phyloP scores from a whole-genome alignment of 208 protist genomes.

The Wallacemonas sp. region DNA sequence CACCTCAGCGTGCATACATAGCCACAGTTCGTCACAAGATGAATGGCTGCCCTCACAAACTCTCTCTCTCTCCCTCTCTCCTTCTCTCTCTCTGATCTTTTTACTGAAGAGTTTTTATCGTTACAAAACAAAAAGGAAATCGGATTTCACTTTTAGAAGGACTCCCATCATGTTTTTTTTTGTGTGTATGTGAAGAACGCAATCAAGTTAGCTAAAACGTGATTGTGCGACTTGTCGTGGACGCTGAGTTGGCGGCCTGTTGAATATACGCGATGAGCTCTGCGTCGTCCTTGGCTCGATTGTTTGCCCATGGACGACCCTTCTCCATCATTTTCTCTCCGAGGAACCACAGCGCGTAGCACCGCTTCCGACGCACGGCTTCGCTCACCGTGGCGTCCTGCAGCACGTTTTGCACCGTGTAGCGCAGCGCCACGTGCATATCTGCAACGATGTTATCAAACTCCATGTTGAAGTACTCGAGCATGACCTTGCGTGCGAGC shows the following conservation, averaged over 20 bases:
- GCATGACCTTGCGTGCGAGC: constrained; percentile 53
- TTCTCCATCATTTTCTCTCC: constrained; percentile 74
- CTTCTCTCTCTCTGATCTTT: too few relatives aligned
- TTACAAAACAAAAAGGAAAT: too few relatives aligned
- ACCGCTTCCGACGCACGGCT: constrained; percentile 58
- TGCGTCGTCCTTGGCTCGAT: constrained; percentile 39
- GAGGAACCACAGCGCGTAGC: constrained; percentile 85
- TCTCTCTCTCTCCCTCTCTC: too few relatives aligned
- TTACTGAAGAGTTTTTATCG: too few relatives aligned
- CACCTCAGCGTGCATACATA: too few relatives aligned
- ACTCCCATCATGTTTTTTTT: too few relatives aligned
- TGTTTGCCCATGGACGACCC: constrained; percentile 43
- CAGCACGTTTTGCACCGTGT: constrained; percentile 71
- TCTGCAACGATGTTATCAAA: constrained; percentile 82
- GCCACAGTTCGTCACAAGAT: too few relatives aligned
- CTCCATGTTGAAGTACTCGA: constrained; percentile 88
- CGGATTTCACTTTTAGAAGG: too few relatives aligned
- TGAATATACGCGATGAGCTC: constrained; percentile 83
- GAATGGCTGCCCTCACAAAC: too few relatives aligned
- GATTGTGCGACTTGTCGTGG: constrained; percentile 38
- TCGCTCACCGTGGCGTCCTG: constrained; percentile 58
- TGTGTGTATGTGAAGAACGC: not conserved
- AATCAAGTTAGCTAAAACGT: not conserved
- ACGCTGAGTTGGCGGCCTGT: constrained; percentile 68
- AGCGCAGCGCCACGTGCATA: constrained; percentile 55